Base-by-base conservation (phyloP, 805 yeast genomes). In the Kuraishia piskuri region DNA sequence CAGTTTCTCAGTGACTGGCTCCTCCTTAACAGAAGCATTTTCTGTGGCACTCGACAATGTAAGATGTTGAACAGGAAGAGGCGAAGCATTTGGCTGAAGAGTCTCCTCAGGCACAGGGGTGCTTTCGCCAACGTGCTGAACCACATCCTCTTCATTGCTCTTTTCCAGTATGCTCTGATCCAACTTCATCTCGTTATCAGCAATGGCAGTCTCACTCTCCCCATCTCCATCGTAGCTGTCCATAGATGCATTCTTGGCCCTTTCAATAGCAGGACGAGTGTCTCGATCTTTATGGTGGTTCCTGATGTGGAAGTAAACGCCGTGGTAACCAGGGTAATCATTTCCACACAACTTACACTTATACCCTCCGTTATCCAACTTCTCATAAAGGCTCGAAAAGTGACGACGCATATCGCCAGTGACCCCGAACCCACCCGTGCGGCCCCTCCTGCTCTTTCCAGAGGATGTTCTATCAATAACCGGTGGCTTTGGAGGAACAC, bases 221-320 rank as follows among this genome's bases (percentile, higher is more conserved):
- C 23, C 23, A 21, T 20, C 23, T 7, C 23, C 23, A 20, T 22
- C 23, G 47, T 20, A 45, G 9, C 23, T 22, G 19, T 20, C 22
- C 22, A 22, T 22, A 19, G 47, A 20, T 12, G n/a, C 19, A 21
- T 20, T 21, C 22, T 45, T 20, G 22, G 14, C 23, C 10, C 23
- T 12, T 12, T 45, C 23, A 19, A 21, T 19, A 7, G 47, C 23
- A 20, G 23, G 23, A 12, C 23, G 47, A 8, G 59, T 57, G 6
- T 46, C 46, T 2, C 58, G 56, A 55, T 59, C 61, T 19, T 59
- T 53, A 52, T 61, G 64, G 12, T 51, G 54, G 12, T 55, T 52
- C 49, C 59, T 55, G 53, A 61, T 50, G 52, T 61, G 64, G 57
- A 61, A 59, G 24, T 61, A 61, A 37, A 61, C 59, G 12, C 62